These are phyloP conservation scores for Otatea glauca DNA, from an alignment of 176 grass and related monocot genomes.

Conservation along the genomic window DNA sequence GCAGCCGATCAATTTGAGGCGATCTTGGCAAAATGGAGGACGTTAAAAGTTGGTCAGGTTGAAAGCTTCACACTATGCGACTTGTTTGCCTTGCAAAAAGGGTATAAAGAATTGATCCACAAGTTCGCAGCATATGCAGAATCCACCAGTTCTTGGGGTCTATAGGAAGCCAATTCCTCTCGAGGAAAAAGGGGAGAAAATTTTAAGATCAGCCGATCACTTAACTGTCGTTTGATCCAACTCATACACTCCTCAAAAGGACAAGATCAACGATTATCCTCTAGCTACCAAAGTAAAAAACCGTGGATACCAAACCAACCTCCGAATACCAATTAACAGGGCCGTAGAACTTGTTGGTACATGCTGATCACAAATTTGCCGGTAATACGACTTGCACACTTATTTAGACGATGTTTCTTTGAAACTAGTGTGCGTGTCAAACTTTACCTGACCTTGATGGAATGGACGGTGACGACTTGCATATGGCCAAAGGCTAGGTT, in stretches of 20 bases:
- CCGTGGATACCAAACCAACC: background rate
- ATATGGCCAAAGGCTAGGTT: background rate
- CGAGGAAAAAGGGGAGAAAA: background rate
- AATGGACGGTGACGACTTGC: background rate
- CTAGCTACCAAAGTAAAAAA: background rate
- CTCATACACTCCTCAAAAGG: background rate
- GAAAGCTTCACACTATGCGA: background rate
- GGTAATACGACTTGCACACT: background rate
- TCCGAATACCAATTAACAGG: background rate
- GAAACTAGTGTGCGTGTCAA: background rate
- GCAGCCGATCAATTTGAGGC: background rate
- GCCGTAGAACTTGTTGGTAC: background rate
- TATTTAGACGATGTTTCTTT: no score
- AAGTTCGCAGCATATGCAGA: background rate
- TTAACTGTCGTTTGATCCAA: background rate
- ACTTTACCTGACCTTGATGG: background rate
- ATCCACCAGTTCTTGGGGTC: background rate
- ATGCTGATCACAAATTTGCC: background rate
- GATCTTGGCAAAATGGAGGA: background rate
- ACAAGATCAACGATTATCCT: background rate
- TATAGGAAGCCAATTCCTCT: background rate
- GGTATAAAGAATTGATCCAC: background rate
- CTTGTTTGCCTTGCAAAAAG: background rate
- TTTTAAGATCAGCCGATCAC: background rate
- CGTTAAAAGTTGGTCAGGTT: background rate